A percentile compares a stretch with the other conserved stretches of the same genome.
phyloP scores from a whole-genome alignment of 208 protist species.

The Leishmania martiniquensis region DNA sequence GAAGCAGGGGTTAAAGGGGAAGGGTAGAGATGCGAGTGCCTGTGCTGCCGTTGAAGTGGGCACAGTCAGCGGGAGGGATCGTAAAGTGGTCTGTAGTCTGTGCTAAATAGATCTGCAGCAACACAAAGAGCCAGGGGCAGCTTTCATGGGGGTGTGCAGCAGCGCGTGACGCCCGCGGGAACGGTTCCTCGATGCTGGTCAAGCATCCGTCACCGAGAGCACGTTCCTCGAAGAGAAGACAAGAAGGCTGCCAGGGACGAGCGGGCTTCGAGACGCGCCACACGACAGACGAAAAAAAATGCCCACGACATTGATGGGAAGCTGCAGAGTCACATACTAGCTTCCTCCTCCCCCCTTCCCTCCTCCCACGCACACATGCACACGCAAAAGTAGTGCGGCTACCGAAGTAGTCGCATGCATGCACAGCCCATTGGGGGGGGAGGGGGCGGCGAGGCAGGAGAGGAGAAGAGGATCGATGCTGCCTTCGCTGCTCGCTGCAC shows the following conservation, averaged over 20 bases:
- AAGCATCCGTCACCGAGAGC: background rate
- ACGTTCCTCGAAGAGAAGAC: background rate
- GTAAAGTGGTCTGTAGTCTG: background rate
- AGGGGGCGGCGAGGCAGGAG: too few relatives aligned
- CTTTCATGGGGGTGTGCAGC: background rate
- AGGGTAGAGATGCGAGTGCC: background rate
- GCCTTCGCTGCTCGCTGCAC: background rate
- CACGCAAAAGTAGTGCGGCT: background rate
- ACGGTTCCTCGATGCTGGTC: background rate
- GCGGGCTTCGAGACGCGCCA: background rate
- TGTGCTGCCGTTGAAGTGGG: background rate
- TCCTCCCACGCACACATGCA: background rate
- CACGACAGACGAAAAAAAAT: background rate
- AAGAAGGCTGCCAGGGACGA: background rate
- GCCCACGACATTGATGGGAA: background rate
- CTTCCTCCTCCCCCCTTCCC: background rate
- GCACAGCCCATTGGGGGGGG: background rate
- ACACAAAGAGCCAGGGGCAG: background rate
- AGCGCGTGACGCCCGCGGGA: background rate
- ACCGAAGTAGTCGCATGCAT: background rate
- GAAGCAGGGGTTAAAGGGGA: background rate
- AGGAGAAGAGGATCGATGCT: background rate
- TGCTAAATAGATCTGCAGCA: background rate
- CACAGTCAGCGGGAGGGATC: background rate
- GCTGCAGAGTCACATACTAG: background rate